Evolutionary conservation across 1,139 yeast genomes (phyloP), one percentile per base, ranked within the genome.

Genomic region (Magnusiomyces paraingens): DNA sequence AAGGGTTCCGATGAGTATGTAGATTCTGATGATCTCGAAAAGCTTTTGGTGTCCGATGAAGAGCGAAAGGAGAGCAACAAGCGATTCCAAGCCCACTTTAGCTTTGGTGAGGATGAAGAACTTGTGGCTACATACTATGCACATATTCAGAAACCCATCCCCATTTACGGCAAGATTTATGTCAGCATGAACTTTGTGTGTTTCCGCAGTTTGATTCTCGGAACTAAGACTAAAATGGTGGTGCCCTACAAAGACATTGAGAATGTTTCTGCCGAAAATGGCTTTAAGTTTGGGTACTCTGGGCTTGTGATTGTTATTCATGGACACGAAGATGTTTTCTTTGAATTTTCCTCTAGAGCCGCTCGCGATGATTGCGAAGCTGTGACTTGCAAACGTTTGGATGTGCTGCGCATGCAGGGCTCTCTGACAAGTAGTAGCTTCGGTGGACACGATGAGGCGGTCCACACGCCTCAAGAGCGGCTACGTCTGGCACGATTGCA

Each of bases 101-200:
- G 93, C 0, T 70, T 89, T 12, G 73, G 77, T 6, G 75, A 74
- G 1, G 69, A 74, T 2, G 82, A 80, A 48, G 66, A 67, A 6
- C 72, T 91, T 54, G 69, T 84, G 0, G 83, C 95, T 0, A 77
- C 89, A 1, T 91, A 87, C 64, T 84, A 80, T 63, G 78, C 86
- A 6, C 87, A 88, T 67, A 68, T 90, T 32, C 83, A 80, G 57
- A 79, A 86, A 59, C 79, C 86, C 1, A 70, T 87, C 17, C 96
- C 96, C 0, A 73, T 84, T 3, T 87, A 86, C 69, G 98, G 98
- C 2, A 87, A 87, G 64, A 65, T 91, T 2, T 89, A 89, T 63
- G 65, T 91, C 18, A 87, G 95, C 1, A 74, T 77, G 26, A 75
- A 75, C 40, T 81, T 77, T 57, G 66, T 91, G 17, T 90, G 96